Conservation (phyloP, 257 asterid genomes). For the Salvia miltiorrhiza region DNA sequence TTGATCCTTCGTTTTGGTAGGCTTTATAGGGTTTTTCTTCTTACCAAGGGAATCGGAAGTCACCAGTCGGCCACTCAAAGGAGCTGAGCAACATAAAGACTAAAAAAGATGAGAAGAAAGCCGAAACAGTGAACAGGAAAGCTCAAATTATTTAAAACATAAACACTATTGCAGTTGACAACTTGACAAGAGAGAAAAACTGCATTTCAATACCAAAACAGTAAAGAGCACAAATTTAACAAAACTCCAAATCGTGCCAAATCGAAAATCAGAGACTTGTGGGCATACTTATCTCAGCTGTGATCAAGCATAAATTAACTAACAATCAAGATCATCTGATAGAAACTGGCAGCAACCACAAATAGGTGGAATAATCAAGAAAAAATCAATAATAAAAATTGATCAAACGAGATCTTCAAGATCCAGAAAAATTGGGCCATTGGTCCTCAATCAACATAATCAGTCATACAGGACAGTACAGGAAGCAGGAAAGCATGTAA, state of each 20-base stretch:
- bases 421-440: neutral
- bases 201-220: neutral
- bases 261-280: neutral
- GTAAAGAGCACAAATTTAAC: neutral
- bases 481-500: neutral
- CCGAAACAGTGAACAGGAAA: neutral
- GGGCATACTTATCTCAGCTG: neutral
- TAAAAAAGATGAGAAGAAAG: neutral
- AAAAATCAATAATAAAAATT: neutral
- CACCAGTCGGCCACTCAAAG: conserved; percentile 49
- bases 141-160: neutral
- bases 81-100: conserved; percentile 31
- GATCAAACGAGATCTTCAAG: neutral
- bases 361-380: neutral
- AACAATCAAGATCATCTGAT: neutral
- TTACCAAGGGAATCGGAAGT: conserved; percentile 47
- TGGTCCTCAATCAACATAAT: neutral
- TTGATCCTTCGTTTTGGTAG: conserved; percentile 39
- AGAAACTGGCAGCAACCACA: neutral
- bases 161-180: conserved; percentile 23
- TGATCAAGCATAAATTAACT: neutral
- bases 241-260: neutral
- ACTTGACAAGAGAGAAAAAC: neutral
- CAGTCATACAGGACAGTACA: neutral
- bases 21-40: conserved; percentile 27